Base-by-base conservation (phyloP, 176 grass and related monocot species). In the Bonia amplexicaulis region DNA sequence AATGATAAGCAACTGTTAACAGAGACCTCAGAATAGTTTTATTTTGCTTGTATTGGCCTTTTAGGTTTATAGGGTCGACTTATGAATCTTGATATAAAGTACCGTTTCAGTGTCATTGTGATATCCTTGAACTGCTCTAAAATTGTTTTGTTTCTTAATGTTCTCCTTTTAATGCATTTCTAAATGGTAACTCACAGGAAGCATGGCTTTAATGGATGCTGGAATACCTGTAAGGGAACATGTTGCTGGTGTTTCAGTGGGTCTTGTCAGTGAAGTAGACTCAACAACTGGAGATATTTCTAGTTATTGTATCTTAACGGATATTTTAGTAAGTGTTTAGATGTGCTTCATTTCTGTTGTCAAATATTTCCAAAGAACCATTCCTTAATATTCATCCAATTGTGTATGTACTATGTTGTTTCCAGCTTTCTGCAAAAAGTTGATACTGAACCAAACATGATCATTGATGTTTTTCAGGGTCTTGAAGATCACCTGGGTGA, bases 191-290 rank as follows among this genome's bases (percentile, higher is more conserved):
- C 7, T 58, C 29, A 63, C 67, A 97, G 95, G 96, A 76, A 98
- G 96, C 79, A 94, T 98, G 83, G 93, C 96, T 83, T 91, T 98
- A 68, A 98, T 98, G 96, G 96, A 98, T 79, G 93, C 96, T 85
- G 93, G 96, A 45, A 98, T 98, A 89, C 96, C 96, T 84, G 93
- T 98, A 78, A 93, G 93, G 84, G 96, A 95, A 85, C 96, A 98
- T 92, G 96, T 98, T 23, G 96, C 93, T 84, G 96, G 96, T 90
- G 88, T 98, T 94, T 98, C 96, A 81, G 90, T 98, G 16, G 96
- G 96, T 81, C 96, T 98, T 89, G 74, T 98, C 58, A 95, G 87
- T 83, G 86, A 96, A 85, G 29, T 87, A 49, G 91, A 98, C 40
- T 87, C 82, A 48, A 51, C 80, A 10, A 98, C 89, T 80, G 96